phyloP scores from a whole-genome alignment of 768 basidiomycete genomes.

The Lyophyllum shimeji region DNA sequence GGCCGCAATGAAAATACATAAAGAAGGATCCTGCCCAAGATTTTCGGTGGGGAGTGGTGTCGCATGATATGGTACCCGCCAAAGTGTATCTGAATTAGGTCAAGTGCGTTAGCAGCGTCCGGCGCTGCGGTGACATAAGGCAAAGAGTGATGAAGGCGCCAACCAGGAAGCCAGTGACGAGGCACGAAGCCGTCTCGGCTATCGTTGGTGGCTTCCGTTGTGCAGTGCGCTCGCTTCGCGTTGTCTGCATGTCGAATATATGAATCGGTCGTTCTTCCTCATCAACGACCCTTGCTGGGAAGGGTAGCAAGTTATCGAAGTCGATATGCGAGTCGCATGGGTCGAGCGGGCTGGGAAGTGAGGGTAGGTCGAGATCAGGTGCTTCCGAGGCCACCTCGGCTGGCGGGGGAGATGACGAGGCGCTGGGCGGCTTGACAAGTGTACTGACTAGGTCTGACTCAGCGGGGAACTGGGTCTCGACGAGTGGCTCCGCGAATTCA shows the following conservation, averaged over 20 bases:
- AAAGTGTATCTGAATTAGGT: conserved; percentile 13
- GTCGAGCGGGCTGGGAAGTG: not conserved
- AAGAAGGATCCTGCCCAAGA: not conserved
- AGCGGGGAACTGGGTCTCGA: not conserved
- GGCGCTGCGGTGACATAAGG: conserved; percentile 44
- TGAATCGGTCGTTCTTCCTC: conserved; percentile 11
- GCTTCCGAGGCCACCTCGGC: not conserved
- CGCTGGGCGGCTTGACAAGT: not conserved
- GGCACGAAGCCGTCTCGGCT: conserved; percentile 34
- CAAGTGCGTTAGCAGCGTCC: conserved; percentile 38
- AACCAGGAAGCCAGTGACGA: conserved; percentile 56
- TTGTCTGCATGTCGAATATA: conserved; percentile 5
- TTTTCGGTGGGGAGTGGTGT: no score
- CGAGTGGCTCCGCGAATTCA: not conserved
- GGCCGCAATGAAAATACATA: not conserved
- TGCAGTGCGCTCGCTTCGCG: conserved; percentile 5
- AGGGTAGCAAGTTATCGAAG: not conserved
- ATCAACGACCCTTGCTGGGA: not conserved
- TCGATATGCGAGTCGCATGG: not conserved
- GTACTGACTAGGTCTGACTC: not conserved
- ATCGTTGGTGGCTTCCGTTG: conserved; percentile 19
- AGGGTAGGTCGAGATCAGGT: not conserved
- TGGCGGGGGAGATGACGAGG: not conserved
- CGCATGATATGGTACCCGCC: not conserved
- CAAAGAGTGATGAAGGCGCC: conserved; percentile 58